Conservation (phyloP, 495 filamentous ascomycete species). For the Cercophora samala region DNA sequence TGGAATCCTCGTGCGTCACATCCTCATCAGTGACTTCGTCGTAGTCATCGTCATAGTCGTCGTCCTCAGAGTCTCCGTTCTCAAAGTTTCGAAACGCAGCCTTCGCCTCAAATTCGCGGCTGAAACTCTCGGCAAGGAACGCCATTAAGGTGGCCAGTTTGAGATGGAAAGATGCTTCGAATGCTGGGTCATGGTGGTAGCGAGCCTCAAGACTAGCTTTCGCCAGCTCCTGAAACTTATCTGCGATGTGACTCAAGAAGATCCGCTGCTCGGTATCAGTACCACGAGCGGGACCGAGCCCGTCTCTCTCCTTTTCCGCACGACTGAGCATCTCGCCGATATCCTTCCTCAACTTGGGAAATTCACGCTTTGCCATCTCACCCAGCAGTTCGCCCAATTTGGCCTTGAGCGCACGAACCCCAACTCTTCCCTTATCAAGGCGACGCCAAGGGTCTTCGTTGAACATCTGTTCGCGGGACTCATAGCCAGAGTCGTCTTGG, state of each 20-base stretch:
- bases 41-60: neutral
- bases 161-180: constrained; percentile 32
- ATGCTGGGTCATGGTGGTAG: constrained; percentile 40
- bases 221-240: constrained; percentile 41
- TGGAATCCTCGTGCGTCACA: neutral
- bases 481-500: constrained; percentile 17
- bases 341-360: constrained; percentile 46
- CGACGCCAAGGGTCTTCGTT: constrained; percentile 40
- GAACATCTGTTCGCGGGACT: constrained; percentile 31
- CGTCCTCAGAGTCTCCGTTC: neutral
- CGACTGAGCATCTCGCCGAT: constrained; percentile 38
- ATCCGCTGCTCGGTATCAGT: constrained; percentile 42
- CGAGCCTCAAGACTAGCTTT: constrained; percentile 39
- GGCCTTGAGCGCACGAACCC: constrained; percentile 45
- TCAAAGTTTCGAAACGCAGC: constrained; percentile 5
- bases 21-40: constrained; percentile 9
- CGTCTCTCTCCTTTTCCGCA: constrained; percentile 30
- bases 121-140: constrained; percentile 27
- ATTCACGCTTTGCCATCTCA: constrained; percentile 45
- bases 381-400: constrained; percentile 44
- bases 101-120: constrained; percentile 9
- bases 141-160: constrained; percentile 45
- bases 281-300: constrained; percentile 44
- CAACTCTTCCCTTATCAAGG: constrained; percentile 45
- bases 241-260: constrained; percentile 42